Evolutionary conservation across 257 asterid species (phyloP).

Genomic region (Datura wrightii): DNA sequence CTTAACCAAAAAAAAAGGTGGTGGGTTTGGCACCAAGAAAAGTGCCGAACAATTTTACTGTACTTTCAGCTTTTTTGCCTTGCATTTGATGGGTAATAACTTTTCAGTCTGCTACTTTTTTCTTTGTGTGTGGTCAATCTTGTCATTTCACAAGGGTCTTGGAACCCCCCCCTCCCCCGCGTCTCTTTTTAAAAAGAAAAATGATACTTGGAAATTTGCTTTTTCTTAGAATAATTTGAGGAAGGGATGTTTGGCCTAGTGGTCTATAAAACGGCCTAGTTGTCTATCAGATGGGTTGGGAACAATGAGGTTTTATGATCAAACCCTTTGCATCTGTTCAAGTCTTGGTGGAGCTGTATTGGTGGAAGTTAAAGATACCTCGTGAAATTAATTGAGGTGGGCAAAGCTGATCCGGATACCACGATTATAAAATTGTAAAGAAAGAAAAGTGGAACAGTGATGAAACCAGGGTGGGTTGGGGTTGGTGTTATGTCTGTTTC

Average conservation of each 20-base stretch:
- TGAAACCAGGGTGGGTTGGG: background rate
- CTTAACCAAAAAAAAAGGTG: conserved; percentile 53
- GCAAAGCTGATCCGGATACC: background rate
- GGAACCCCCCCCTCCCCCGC: background rate
- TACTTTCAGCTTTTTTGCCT: conserved; percentile 46
- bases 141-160: background rate
- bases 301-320: background rate
- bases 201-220: background rate
- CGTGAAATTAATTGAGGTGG: background rate
- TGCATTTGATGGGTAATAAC: conserved; percentile 39
- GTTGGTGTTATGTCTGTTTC: background rate
- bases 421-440: background rate
- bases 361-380: background rate
- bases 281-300: background rate
- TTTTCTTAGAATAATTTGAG: background rate
- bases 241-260: background rate
- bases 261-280: background rate
- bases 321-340: background rate
- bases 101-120: background rate
- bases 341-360: background rate
- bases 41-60: conserved; percentile 55
- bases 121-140: background rate
- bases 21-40: conserved; percentile 60
- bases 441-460: no score
- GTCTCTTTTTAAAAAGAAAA: background rate